A percentile compares a stretch with the other conserved stretches of the same genome.
Conservation (phyloP, 2,329 filamentous ascomycete species). For the Gliomastix tumulicola region DNA sequence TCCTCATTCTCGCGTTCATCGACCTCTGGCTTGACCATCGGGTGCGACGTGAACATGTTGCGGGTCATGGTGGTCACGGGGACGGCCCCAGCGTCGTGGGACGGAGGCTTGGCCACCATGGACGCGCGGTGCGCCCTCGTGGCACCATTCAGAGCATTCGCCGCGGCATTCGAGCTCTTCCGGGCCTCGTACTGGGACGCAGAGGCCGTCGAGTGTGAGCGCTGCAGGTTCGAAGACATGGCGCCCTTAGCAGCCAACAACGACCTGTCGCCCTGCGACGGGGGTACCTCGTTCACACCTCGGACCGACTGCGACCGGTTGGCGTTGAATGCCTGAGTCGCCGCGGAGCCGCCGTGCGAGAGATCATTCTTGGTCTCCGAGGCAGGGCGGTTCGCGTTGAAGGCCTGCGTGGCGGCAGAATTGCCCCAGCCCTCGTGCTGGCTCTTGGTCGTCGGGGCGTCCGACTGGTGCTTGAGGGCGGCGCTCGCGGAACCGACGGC, state of each 20-base stretch:
- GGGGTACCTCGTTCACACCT: slow-evolving; percentile 10
- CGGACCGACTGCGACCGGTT: slow-evolving; percentile 19
- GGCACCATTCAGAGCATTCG: slow-evolving; percentile 68
- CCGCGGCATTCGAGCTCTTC: slow-evolving; percentile 50
- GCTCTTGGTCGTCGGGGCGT: slow-evolving; percentile 8
- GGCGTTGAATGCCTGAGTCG: slow-evolving; percentile 28
- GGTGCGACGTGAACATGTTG: slow-evolving; percentile 72
- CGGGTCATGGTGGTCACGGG: slow-evolving; percentile 61
- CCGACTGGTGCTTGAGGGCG: slow-evolving; percentile 15
- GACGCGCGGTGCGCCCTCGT: slow-evolving; percentile 55
- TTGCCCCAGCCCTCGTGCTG: slow-evolving; percentile 44
- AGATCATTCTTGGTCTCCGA: slow-evolving; percentile 9
- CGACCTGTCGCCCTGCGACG: slow-evolving; percentile 51
- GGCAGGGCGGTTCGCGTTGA: slow-evolving; percentile 29
- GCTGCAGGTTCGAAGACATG: slow-evolving; percentile 53
- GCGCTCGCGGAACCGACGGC: slow-evolving; percentile 38
- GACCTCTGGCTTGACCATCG: slow-evolving; percentile 63
- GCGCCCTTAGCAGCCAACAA: slow-evolving; percentile 71
- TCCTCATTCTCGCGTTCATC: slow-evolving; percentile 70
- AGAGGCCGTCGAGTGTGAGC: slow-evolving; percentile 58
- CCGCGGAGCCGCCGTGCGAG: slow-evolving; percentile 17
- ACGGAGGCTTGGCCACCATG: slow-evolving; percentile 32
- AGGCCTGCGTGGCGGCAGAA: slow-evolving; percentile 65
- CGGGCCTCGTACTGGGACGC: slow-evolving; percentile 30
- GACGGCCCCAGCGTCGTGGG: slow-evolving; percentile 57